Percentiles rank a stretch among this genome's conserved stretches.
Conservation (phyloP, 179 eudicot species). For the Spergularia azorica region DNA sequence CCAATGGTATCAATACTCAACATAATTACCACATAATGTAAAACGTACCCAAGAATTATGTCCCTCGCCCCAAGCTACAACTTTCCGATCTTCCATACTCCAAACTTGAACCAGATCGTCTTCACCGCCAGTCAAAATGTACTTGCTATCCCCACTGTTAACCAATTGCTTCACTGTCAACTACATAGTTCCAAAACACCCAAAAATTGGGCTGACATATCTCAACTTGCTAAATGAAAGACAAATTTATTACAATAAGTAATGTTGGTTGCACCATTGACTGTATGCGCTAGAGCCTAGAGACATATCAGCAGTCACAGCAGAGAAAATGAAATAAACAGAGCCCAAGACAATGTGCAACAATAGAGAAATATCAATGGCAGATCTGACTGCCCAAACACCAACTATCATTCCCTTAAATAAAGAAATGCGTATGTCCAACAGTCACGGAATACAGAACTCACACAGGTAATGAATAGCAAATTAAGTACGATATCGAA, state of each 20-base stretch:
- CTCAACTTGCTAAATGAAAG: not conserved
- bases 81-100: slow-evolving; percentile 95
- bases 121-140: slow-evolving; percentile 92
- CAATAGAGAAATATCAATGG: no score
- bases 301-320: no score
- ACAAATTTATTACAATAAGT: not conserved
- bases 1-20: slow-evolving; percentile 11
- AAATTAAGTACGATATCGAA: not conserved
- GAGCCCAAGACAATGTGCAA: no score
- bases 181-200: slow-evolving; percentile 10
- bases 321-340: no score
- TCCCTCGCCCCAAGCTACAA: slow-evolving; percentile 99
- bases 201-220: not conserved
- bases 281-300: not conserved
- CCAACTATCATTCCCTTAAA: not conserved
- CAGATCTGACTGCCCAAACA: no score
- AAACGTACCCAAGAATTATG: slow-evolving; percentile 93
- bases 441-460: not conserved
- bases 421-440: not conserved
- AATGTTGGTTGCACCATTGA: not conserved
- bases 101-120: slow-evolving; percentile 97
- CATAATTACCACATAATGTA: not conserved
- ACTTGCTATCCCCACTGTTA: slow-evolving; percentile 80
- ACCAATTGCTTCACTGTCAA: slow-evolving; percentile 28
- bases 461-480: not conserved